Percentiles rank a stretch among this genome's conserved stretches.
Evolutionary conservation across 148 eudicot genomes (phyloP).

Genomic region (Silene latifolia): DNA sequence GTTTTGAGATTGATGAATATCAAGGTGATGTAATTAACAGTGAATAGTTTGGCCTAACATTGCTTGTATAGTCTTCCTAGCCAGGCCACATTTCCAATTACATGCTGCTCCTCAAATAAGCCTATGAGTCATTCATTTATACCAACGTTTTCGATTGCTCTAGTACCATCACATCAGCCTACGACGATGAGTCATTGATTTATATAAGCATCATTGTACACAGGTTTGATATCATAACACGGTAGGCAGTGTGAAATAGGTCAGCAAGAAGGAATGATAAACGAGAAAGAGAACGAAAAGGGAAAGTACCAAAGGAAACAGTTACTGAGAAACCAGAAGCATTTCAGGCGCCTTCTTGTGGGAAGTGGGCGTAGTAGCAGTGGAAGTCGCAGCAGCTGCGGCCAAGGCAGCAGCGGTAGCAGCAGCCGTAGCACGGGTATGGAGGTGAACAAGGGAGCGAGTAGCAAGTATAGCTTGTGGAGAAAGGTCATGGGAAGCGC

Average conservation of each 20-base stretch:
- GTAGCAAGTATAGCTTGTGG: conserved; percentile 91
- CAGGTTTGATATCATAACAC: background rate
- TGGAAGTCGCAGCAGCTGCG: conserved; percentile 38
- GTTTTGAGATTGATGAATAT: background rate
- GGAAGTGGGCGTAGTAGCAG: conserved; percentile 68
- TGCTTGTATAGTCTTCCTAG: background rate
- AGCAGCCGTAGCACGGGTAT: conserved; percentile 55
- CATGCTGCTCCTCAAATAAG: no score
- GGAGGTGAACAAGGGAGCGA: conserved; percentile 66
- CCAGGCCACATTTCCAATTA: background rate
- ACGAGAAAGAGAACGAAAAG: background rate
- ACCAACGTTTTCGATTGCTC: background rate
- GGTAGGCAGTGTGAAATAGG: background rate
- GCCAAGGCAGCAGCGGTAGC: conserved; percentile 34
- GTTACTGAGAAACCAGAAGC: conserved; percentile 75
- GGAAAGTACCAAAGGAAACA: conserved; percentile 6
- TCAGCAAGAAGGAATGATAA: background rate
- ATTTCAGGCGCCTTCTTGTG: conserved; percentile 63
- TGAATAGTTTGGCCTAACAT: background rate
- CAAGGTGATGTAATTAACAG: background rate
- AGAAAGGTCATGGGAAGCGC: conserved; percentile 78
- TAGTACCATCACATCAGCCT: background rate
- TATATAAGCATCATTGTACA: background rate
- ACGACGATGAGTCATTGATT: background rate
- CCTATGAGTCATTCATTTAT: no score